These are phyloP conservation scores for Ophiostoma sp. DNA, from an alignment of 2,329 filamentous ascomycete species.

Conservation along the genomic window DNA sequence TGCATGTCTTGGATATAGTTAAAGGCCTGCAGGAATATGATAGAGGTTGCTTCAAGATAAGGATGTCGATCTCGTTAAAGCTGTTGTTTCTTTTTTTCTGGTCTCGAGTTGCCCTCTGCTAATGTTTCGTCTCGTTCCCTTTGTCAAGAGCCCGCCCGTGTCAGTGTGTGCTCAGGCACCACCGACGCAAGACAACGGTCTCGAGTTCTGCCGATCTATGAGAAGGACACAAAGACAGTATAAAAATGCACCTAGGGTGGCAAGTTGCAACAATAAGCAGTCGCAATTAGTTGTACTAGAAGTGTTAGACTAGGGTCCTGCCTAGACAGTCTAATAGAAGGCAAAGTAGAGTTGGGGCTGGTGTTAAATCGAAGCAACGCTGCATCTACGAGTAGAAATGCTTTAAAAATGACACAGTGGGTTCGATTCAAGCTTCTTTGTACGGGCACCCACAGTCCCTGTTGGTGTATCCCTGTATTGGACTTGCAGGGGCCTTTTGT, in stretches of 20 bases:
- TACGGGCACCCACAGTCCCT: not conserved
- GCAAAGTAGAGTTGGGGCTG: not conserved
- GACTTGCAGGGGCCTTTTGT: not conserved
- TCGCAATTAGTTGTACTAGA: not conserved
- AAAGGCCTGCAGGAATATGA: not conserved
- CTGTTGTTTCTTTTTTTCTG: not conserved
- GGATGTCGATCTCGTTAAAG: not conserved
- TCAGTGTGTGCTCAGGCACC: not conserved
- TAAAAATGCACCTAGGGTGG: not conserved
- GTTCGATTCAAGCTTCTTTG: not conserved
- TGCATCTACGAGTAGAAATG: not conserved
- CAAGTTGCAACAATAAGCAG: not conserved
- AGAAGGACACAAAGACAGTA: not conserved
- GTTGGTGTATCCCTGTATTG: not conserved
- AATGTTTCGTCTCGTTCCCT: not conserved
- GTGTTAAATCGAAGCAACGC: not conserved
- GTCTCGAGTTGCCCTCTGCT: not conserved
- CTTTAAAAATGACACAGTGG: not conserved
- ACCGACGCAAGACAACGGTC: not conserved
- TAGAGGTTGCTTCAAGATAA: not conserved
- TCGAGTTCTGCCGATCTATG: not conserved
- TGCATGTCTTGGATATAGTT: constrained; percentile 8
- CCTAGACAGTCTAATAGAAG: not conserved
- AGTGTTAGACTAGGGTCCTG: not conserved
- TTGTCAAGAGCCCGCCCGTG: not conserved